Evolutionary conservation across 306 rosid species (phyloP), one percentile per base, ranked within the genome.

Genomic region (Quercus ilex): DNA sequence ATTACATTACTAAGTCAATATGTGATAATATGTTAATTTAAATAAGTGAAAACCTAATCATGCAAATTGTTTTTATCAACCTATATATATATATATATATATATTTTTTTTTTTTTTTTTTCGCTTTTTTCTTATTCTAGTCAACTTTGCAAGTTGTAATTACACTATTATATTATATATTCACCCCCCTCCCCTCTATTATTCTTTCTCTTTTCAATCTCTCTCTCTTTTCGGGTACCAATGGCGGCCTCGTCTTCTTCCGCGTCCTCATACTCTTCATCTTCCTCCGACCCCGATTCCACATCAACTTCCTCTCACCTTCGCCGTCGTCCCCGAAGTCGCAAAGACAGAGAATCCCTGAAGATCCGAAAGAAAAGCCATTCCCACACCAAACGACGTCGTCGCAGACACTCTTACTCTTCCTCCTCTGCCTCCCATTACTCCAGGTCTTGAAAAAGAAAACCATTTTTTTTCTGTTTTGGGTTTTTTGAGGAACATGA

Each of bases 231-330:
- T 52, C 56, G 9, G 18, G 20, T 15, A 14, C 41, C 28, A 58
- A 93, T 93, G 96, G 97, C 92, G 82, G 93, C 94, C 58, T 85
- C 97, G 31, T 87, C 97, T 63, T 79, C 93, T 0, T 85, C 92
- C 21, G 41, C 69, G 67, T 85, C 91, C 17, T 75, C 77, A 5
- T 53, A 85, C 72, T 79, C 86, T 4, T 35, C 69, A 5, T 73
- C 82, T 33, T 77, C 74, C 33, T 70, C 77, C 64, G 26, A 72
- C 20, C 76, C 68, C 73, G 83, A 86, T 60, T 82, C 91, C 43
- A 73, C 76, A 9, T 64, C 79, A 4, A 82, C 85, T 13, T 83
- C 91, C 6, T 81, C 89, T 12, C 93, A 60, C 77, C 97, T 71
- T 12, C 83, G 88, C 3, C 94, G 90, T 63, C 80, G 69, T 55